Conservation (phyloP, 192 early-diverging fungal species). For the Backusella parvicylindrica region DNA sequence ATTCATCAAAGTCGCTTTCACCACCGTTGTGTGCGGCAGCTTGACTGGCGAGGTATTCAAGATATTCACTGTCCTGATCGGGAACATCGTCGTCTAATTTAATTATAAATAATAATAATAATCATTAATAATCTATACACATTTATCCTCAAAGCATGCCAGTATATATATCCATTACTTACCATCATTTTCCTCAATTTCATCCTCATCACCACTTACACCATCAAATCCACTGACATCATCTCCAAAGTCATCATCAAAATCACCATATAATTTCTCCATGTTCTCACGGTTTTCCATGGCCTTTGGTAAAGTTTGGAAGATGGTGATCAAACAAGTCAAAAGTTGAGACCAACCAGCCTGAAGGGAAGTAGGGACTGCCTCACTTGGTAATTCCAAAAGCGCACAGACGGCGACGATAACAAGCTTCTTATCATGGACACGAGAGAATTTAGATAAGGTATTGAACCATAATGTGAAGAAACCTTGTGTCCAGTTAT, state of each 20-base stretch:
- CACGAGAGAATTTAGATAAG: slow-evolving; percentile 71
- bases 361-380: slow-evolving; percentile 71
- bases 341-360: slow-evolving; percentile 73
- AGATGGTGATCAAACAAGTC: slow-evolving; percentile 64
- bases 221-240: slow-evolving; percentile 42
- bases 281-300: slow-evolving; percentile 50
- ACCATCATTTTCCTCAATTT: slow-evolving; percentile 33
- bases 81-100: slow-evolving; percentile 53
- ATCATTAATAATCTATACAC: not conserved
- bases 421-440: slow-evolving; percentile 94
- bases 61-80: slow-evolving; percentile 61
- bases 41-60: slow-evolving; percentile 56
- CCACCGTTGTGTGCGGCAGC: slow-evolving; percentile 30
- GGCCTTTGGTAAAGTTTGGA: slow-evolving; percentile 74
- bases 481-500: slow-evolving; percentile 71
- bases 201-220: slow-evolving; percentile 56
- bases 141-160: not conserved
- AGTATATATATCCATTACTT: not conserved
- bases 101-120: not conserved
- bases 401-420: slow-evolving; percentile 77
- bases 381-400: slow-evolving; percentile 63
- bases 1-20: slow-evolving; percentile 57
- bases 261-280: slow-evolving; percentile 52
- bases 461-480: slow-evolving; percentile 77
- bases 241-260: slow-evolving; percentile 47